These are phyloP conservation scores for Rhodotorula sp. DNA, from an alignment of 1,284 basidiomycete genomes.

Conservation along the genomic window DNA sequence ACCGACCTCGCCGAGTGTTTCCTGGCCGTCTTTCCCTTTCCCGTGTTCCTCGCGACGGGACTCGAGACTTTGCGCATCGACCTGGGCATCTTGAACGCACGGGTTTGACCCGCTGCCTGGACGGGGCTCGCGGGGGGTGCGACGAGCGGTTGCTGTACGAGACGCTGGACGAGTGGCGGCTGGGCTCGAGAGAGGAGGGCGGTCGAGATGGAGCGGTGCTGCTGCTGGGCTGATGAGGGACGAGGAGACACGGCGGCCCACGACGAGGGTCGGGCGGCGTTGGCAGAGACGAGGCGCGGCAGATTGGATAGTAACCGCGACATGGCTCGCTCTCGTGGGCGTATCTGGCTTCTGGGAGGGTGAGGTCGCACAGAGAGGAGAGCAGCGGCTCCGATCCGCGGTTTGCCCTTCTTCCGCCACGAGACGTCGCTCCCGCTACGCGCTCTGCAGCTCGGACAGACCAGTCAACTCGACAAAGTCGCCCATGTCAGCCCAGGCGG, in stretches of 20 bases:
- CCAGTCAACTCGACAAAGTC: background rate
- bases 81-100: conserved; percentile 30
- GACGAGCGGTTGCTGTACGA: background rate
- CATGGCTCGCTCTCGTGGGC: background rate
- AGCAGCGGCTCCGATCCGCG: too few relatives aligned
- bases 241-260: conserved; percentile 8
- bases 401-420: too few relatives aligned
- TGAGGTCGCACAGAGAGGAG: background rate
- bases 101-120: conserved; percentile 5
- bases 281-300: background rate
- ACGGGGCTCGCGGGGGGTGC: background rate
- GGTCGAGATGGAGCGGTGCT: background rate
- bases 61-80: conserved; percentile 22
- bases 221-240: background rate
- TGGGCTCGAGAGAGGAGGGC: background rate
- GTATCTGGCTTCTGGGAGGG: background rate
- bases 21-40: conserved; percentile 29
- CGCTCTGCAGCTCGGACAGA: too few relatives aligned
- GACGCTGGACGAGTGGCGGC: background rate
- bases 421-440: too few relatives aligned
- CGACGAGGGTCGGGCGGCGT: background rate
- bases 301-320: background rate
- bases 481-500: background rate
- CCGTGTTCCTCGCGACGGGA: conserved; percentile 18
- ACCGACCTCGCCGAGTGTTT: conserved; percentile 16